phyloP scores from a whole-genome alignment of 352 stramenopile species.

The Blastocystis sp. region DNA sequence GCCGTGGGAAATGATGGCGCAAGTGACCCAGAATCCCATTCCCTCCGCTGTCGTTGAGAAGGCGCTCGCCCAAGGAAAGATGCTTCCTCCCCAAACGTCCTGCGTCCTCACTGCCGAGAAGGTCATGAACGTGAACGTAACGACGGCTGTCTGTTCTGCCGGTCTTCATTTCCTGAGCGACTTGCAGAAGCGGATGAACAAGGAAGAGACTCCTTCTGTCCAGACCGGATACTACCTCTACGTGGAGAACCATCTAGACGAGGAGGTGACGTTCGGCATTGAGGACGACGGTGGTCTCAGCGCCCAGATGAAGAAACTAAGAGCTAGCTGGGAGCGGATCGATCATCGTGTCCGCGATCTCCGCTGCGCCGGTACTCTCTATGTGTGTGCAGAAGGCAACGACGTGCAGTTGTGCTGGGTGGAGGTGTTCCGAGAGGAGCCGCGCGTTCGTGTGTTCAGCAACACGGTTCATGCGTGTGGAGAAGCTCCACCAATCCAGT shows the following conservation, averaged over 20 bases:
- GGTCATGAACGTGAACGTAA: constrained; percentile 29
- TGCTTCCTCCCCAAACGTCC: background rate
- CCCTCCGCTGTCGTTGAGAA: background rate
- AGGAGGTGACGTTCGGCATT: background rate
- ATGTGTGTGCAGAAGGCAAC: background rate
- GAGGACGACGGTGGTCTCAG: constrained; percentile 14
- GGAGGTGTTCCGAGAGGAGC: background rate
- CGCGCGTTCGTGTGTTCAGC: background rate
- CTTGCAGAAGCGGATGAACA: background rate
- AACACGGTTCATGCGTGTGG: background rate
- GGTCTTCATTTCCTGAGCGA: background rate
- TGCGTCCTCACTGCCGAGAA: background rate
- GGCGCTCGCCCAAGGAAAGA: background rate
- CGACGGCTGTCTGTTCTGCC: background rate
- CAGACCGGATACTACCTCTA: constrained; percentile 31
- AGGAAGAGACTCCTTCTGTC: background rate
- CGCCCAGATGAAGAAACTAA: background rate
- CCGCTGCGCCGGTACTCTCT: background rate
- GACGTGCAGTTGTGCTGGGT: constrained; percentile 1
- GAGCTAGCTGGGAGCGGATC: background rate
- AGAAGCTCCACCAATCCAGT: background rate
- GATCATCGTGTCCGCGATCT: background rate
- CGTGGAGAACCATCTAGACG: constrained; percentile 24
- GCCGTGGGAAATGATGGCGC: constrained; percentile 25
- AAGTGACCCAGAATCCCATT: constrained; percentile 1